Percentiles rank a stretch among this genome's conserved stretches.
Evolutionary conservation across 140 eudicot genomes (phyloP).

Genomic region (Ambrosia hybrid): DNA sequence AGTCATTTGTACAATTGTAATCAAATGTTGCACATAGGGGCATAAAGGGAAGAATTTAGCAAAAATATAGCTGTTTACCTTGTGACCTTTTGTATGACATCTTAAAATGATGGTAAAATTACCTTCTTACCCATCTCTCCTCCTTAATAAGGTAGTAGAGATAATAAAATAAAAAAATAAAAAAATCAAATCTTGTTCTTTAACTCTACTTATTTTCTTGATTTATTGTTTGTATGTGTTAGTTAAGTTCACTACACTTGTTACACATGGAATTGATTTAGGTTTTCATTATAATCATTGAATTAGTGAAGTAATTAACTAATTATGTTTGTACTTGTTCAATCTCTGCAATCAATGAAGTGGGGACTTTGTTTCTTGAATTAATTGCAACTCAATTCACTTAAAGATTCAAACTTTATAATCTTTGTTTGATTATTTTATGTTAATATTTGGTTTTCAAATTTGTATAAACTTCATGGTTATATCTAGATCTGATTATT

Average conservation of each 20-base stretch:
- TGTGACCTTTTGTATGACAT: no score
- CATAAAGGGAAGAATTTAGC: no score
- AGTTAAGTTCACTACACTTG: neutral
- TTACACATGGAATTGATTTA: conserved; percentile 17
- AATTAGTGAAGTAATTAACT: neutral
- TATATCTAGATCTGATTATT: conserved; percentile 17
- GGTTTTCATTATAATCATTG: conserved; percentile 4
- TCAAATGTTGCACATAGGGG: no score
- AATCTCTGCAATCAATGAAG: conserved; percentile 16
- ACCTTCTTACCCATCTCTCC: no score
- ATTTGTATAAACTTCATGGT: neutral
- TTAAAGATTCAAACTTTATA: conserved; percentile 23
- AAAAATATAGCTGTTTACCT: no score
- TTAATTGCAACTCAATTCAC: conserved; percentile 17
- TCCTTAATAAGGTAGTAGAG: no score
- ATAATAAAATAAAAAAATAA: no score
- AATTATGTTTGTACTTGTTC: conserved; percentile 8
- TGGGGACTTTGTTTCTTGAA: conserved; percentile 14
- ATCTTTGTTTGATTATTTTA: conserved; percentile 10
- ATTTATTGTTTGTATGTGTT: neutral
- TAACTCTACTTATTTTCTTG: conserved; percentile 20
- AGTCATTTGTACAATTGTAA: no score
- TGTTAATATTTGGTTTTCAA: neutral
- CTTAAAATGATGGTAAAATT: no score
- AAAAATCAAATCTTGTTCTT: conserved; percentile 17